Base-by-base conservation (phyloP, 169 alveolate genomes). In the Hepatocystis sp. region DNA sequence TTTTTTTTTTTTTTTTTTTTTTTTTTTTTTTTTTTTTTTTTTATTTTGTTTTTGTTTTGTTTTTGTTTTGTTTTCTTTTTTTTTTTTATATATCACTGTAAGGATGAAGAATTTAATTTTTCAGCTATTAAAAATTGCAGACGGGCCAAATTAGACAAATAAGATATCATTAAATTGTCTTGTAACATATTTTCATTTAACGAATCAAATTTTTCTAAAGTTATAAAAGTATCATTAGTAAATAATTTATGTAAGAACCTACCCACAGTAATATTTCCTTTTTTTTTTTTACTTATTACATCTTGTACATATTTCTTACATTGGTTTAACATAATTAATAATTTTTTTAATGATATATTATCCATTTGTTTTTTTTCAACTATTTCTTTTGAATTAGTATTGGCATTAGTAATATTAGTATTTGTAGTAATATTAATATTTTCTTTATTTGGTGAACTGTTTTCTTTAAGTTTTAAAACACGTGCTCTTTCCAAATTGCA, bases 111-210 rank as follows among this genome's bases (percentile, higher is more conserved):
- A 85, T 94, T 94, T 64, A 94, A 89, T 47, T 91, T 93, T 63
- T 94, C 96, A 8, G 97, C 95, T 39, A 94, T 93, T 25, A 93
- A 93, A 84, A 94, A 94, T 88, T 94, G 96, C 65, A 94, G 65
- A 51, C 91, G 88, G 0, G 97, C 96, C 60, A 94, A 32, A 81
- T 90, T 90, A 30, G 91, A 91, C 30, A 85, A 91, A 61, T 71
- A 94, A 28, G 92, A 93, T 78, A 88, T 91, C 97, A 95, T 93
- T 60, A 95, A 86, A 86, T 92, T 92, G 60, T 95, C 97, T 90
- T 95, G 97, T 63, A 95, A 85, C 23, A 95, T 86, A 64, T 88
- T 90, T 66, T 94, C 96, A 56, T 96, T 93, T 49, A 93, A 76
- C 28, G 93, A 86, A 85, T 95, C 97, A 61, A 93, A 85, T 67